A percentile compares a stretch with the other conserved stretches of the same genome.
Evolutionary conservation across 257 asterid genomes (phyloP).

Genomic region (Solanum medicagineum): DNA sequence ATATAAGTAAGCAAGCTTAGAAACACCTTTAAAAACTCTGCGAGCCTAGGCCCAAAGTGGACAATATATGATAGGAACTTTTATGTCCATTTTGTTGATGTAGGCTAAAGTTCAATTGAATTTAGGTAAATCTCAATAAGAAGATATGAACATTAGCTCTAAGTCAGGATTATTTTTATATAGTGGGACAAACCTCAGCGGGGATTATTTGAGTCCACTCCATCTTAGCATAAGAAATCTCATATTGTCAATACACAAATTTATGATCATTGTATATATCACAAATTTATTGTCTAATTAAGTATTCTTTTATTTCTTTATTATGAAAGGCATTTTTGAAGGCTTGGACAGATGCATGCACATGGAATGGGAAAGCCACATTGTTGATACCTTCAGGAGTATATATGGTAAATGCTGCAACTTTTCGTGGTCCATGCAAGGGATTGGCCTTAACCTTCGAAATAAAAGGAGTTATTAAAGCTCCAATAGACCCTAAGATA

Average conservation of each 20-base stretch:
- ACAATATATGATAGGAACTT: too few relatives aligned
- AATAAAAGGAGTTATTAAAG: neutral
- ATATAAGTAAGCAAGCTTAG: too few relatives aligned
- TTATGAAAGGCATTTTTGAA: neutral
- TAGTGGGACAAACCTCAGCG: too few relatives aligned
- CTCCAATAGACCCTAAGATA: neutral
- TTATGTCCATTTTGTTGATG: fast-evolving
- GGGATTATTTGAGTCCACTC: too few relatives aligned
- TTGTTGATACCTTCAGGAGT: neutral
- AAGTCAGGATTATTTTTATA: too few relatives aligned
- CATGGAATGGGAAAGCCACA: neutral
- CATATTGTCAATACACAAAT: too few relatives aligned
- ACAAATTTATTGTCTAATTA: neutral
- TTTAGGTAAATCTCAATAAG: too few relatives aligned
- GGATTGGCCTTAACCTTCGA: neutral
- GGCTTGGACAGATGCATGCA: neutral
- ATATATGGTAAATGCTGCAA: neutral
- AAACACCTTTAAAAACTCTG: too few relatives aligned
- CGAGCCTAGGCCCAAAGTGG: too few relatives aligned
- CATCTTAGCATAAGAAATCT: too few relatives aligned
- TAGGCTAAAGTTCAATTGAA: too few relatives aligned
- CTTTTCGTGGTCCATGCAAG: neutral
- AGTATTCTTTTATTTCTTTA: neutral
- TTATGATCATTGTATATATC: neutral
- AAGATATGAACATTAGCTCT: fast-evolving